Evolutionary conservation across 2,329 filamentous ascomycete genomes (phyloP).

Genomic region (Chaetomium sp.): DNA sequence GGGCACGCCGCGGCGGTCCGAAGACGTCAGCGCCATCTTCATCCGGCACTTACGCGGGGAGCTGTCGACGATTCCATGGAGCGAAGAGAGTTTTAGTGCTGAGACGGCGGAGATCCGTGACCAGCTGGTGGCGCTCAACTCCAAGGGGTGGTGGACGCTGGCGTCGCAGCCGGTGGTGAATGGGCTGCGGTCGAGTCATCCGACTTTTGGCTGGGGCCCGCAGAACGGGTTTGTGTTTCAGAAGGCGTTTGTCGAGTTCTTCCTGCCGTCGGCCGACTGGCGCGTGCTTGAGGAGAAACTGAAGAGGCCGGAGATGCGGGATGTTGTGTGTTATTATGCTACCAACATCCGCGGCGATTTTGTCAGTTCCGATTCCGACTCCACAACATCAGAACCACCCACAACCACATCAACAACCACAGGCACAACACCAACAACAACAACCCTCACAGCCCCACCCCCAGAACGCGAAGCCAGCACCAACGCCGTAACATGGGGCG

Average conservation of each 20-base stretch:
- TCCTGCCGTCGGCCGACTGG: slow-evolving; percentile 73
- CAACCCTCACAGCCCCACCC: slow-evolving; percentile 6
- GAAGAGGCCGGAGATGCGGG: slow-evolving; percentile 48
- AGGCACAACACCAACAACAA: slow-evolving; percentile 4
- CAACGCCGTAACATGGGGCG: slow-evolving; percentile 95
- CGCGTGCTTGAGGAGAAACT: slow-evolving; percentile 57
- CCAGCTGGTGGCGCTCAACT: slow-evolving; percentile 69
- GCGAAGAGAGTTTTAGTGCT: slow-evolving; percentile 76
- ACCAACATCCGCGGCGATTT: slow-evolving; percentile 74
- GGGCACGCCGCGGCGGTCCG: slow-evolving; percentile 64
- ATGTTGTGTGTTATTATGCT: slow-evolving; percentile 80
- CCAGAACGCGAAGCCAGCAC: slow-evolving; percentile 48
- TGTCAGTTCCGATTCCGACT: slow-evolving; percentile 54
- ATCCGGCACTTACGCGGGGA: slow-evolving; percentile 73
- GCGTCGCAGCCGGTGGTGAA: slow-evolving; percentile 94
- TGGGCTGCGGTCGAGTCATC: slow-evolving; percentile 67
- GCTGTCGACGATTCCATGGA: slow-evolving; percentile 83
- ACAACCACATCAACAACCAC: slow-evolving; percentile 18
- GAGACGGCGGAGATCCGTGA: slow-evolving; percentile 78
- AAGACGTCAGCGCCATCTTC: slow-evolving; percentile 77
- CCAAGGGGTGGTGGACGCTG: slow-evolving; percentile 88
- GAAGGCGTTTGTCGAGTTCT: slow-evolving; percentile 97
- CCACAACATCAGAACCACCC: too few species aligned
- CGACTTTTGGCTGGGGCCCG: slow-evolving; percentile 89
- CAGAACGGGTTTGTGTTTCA: slow-evolving; percentile 92